Conservation (phyloP, 2,329 filamentous ascomycete species). For the Acrodontium crateriforme region DNA sequence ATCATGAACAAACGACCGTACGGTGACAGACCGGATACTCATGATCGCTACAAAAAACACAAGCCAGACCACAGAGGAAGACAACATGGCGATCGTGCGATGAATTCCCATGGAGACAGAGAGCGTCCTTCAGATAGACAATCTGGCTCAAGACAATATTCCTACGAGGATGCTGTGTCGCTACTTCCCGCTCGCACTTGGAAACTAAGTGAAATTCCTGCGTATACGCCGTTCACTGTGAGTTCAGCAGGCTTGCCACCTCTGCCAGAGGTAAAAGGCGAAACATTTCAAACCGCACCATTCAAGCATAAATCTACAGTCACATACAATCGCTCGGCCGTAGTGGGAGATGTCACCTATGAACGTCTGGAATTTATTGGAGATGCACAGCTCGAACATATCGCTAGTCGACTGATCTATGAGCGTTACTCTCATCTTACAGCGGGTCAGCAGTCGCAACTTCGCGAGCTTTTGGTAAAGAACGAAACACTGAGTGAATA, state of each 20-base stretch:
- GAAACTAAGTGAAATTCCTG: conserved; percentile 5
- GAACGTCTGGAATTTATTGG: conserved; percentile 81
- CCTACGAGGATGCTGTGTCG: conserved; percentile 7
- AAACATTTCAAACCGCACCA: conserved; percentile 12
- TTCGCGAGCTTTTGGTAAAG: conserved; percentile 66
- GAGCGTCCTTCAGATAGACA: no score
- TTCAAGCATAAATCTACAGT: conserved; percentile 22
- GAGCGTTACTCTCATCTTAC: conserved; percentile 52
- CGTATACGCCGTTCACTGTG: conserved; percentile 11
- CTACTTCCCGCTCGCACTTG: conserved; percentile 9
- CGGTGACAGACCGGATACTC: conserved; percentile 2
- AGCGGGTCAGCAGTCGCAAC: conserved; percentile 56
- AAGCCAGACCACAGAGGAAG: conserved; percentile 8
- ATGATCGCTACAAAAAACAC: conserved; percentile 9
- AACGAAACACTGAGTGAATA: conserved; percentile 65
- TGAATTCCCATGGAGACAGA: no score
- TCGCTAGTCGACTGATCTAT: conserved; percentile 63
- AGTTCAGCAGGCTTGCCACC: conserved; percentile 12
- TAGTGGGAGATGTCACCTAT: conserved; percentile 38
- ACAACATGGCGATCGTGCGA: no score
- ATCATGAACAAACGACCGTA: conserved; percentile 10
- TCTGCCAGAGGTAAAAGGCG: conserved; percentile 14
- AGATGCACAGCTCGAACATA: conserved; percentile 70
- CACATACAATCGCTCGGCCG: conserved; percentile 10
- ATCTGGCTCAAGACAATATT: no score